Percentiles rank a stretch among this genome's conserved stretches.
These are phyloP conservation scores for Neurospora africana DNA, from an alignment of 495 filamentous ascomycete genomes.

Conservation along the genomic window DNA sequence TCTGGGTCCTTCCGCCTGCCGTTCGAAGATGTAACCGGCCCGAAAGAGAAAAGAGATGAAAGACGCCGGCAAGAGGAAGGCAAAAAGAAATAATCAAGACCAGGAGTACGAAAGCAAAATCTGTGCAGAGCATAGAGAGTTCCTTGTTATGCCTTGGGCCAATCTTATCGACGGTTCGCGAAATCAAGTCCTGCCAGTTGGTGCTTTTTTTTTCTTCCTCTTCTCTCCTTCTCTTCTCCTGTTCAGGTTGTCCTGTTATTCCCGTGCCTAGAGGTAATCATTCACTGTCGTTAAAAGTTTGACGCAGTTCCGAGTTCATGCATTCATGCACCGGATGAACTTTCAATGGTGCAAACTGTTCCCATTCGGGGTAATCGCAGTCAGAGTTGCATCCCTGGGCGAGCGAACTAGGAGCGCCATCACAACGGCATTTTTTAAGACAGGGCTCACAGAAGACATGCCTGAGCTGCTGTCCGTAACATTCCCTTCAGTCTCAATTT, in stretches of 20 bases:
- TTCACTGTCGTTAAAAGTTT: neutral
- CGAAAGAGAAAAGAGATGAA: neutral
- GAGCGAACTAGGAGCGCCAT: neutral
- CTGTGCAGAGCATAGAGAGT: neutral
- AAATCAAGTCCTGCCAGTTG: neutral
- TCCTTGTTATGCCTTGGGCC: neutral
- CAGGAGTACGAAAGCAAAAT: neutral
- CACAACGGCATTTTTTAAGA: slow-evolving; percentile 5
- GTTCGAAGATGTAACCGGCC: neutral
- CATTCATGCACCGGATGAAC: neutral
- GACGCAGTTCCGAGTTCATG: neutral
- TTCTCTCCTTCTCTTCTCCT: neutral
- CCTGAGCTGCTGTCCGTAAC: neutral
- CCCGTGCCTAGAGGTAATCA: neutral
- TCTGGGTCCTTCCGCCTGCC: slow-evolving; percentile 3
- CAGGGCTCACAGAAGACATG: slow-evolving; percentile 2
- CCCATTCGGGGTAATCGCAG: neutral
- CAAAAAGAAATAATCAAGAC: neutral
- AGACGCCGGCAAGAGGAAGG: neutral
- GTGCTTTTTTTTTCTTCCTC: neutral
- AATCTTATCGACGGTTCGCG: neutral
- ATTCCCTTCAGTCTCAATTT: neutral
- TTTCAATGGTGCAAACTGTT: neutral
- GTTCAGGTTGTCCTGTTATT: neutral
- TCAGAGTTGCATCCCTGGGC: slow-evolving; percentile 2